A percentile compares a stretch with the other conserved stretches of the same genome.
Evolutionary conservation across 371 early-diverging fungal species (phyloP).

Genomic region (Mucor indicus): DNA sequence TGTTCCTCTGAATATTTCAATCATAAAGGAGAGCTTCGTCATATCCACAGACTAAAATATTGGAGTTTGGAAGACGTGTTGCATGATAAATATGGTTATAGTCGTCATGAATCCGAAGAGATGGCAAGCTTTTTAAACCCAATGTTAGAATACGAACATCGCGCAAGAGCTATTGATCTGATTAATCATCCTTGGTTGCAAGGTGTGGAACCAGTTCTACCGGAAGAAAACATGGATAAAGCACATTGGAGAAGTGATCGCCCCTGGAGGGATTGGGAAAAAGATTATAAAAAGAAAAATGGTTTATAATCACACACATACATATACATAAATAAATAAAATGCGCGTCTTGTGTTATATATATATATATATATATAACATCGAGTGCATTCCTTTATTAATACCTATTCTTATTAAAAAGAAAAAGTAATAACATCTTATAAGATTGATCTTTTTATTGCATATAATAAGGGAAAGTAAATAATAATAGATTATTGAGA

Average conservation of each 20-base stretch:
- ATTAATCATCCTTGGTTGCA: slow-evolving; percentile 65
- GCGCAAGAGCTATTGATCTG: slow-evolving; percentile 57
- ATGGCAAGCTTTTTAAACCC: slow-evolving; percentile 66
- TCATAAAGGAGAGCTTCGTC: slow-evolving; percentile 74
- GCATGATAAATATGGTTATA: slow-evolving; percentile 75
- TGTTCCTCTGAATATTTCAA: slow-evolving; percentile 79
- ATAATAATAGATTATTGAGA: too few relatives aligned
- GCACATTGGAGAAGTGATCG: slow-evolving; percentile 23
- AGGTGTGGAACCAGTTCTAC: slow-evolving; percentile 36
- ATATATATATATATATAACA: too few relatives aligned
- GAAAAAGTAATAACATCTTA: too few relatives aligned
- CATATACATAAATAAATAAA: too few relatives aligned
- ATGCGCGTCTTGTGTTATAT: too few relatives aligned
- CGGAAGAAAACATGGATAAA: slow-evolving; percentile 22
- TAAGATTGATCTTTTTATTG: too few relatives aligned
- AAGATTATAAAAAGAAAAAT: slow-evolving; percentile 10
- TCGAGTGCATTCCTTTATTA: too few relatives aligned
- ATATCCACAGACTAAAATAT: slow-evolving; percentile 79
- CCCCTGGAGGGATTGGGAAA: slow-evolving; percentile 44
- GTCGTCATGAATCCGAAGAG: slow-evolving; percentile 54
- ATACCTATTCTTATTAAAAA: too few relatives aligned
- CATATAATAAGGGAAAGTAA: too few relatives aligned
- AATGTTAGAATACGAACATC: slow-evolving; percentile 68
- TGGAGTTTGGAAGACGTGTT: slow-evolving; percentile 85
- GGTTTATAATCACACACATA: too few relatives aligned